Percentiles rank a stretch among this genome's conserved stretches.
Evolutionary conservation across 225 moss, liverwort and hornwort genomes (phyloP).

Genomic region (Sphagnum contortum): DNA sequence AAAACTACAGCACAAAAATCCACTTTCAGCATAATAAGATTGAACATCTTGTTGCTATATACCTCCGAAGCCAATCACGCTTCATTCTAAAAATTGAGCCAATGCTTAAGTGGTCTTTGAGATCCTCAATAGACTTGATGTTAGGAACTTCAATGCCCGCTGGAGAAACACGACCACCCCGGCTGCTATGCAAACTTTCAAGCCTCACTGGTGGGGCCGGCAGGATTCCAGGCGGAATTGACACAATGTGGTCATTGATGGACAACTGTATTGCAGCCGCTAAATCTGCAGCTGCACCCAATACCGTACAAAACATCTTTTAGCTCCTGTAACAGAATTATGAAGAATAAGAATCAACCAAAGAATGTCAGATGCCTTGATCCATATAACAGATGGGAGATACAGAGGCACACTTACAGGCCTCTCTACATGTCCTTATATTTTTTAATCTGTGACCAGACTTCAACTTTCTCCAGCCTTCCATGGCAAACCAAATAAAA

Average conservation of each 20-base stretch:
- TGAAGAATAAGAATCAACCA: no score
- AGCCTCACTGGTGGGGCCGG: slow-evolving; percentile 76
- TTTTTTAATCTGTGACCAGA: no score
- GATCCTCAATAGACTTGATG: slow-evolving; percentile 93
- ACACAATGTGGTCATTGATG: slow-evolving; percentile 70
- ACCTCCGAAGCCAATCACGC: slow-evolving; percentile 98
- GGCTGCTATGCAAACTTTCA: slow-evolving; percentile 70
- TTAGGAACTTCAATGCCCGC: slow-evolving; percentile 70
- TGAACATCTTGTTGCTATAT: neutral
- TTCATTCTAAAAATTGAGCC: slow-evolving; percentile 99
- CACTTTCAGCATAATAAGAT: no score
- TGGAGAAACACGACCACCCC: slow-evolving; percentile 84
- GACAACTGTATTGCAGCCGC: slow-evolving; percentile 97
- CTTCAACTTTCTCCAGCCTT: no score
- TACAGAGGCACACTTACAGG: no score
- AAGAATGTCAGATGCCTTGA: no score
- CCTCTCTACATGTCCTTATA: no score
- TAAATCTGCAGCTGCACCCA: slow-evolving; percentile 75
- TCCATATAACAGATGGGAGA: no score
- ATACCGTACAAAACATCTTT: no score
- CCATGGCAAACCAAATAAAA: no score
- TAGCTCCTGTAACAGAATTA: no score
- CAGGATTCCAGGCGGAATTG: slow-evolving; percentile 73
- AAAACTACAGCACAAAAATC: no score
- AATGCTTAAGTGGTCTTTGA: slow-evolving; percentile 92